These are phyloP conservation scores for Volvox carteri DNA, from an alignment of 163 green algal species.

Conservation along the genomic window DNA sequence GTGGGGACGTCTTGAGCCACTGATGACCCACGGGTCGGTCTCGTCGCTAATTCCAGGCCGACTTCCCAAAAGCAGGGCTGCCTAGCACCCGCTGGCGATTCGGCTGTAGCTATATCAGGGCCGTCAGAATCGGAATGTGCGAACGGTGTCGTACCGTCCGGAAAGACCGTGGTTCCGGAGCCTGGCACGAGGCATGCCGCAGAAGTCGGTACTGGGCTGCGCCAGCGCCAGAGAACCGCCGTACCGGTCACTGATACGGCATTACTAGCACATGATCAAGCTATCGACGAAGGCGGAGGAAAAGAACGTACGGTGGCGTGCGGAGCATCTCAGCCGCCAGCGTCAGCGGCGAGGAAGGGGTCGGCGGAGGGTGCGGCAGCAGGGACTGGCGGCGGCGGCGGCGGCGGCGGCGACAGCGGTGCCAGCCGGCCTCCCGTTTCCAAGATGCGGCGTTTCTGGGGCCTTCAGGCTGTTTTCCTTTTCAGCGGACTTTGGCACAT, in stretches of 20 bases:
- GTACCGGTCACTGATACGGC: no score
- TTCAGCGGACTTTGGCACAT: slow-evolving; percentile 69
- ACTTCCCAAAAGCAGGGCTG: not conserved
- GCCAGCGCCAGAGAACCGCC: not conserved
- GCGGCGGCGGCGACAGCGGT: not conserved
- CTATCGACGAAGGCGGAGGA: no score
- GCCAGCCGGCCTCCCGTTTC: not conserved
- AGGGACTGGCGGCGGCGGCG: no score
- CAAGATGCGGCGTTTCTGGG: slow-evolving; percentile 55
- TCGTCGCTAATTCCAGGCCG: not conserved
- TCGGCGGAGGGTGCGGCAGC: not conserved
- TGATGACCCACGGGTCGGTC: not conserved
- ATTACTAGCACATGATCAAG: no score
- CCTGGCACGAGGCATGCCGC: not conserved
- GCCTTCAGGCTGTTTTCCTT: slow-evolving; percentile 67
- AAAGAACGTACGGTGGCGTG: no score
- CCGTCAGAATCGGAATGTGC: no score
- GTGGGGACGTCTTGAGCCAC: not conserved
- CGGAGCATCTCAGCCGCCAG: no score
- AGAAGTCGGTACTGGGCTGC: not conserved
- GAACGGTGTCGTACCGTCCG: no score
- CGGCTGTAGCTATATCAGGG: no score
- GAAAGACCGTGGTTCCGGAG: not conserved
- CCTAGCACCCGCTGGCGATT: no score
- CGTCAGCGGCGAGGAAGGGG: not conserved